These are phyloP conservation scores for Boletus rufocinnamomeus DNA, from an alignment of 768 basidiomycete species.

Conservation along the genomic window DNA sequence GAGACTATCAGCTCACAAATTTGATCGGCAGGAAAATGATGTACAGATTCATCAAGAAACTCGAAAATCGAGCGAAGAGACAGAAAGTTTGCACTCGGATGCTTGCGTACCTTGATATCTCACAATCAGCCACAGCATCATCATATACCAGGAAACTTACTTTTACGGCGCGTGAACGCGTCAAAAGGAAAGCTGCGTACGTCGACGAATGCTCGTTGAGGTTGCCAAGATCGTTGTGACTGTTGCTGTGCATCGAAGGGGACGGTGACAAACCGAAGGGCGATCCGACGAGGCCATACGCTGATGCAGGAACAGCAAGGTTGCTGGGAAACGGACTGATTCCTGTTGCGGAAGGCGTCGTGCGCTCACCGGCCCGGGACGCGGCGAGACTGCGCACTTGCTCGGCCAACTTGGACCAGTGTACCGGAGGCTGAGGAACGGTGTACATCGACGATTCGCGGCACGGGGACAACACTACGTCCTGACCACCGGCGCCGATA, in stretches of 20 bases:
- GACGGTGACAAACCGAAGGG: slow-evolving; percentile 37
- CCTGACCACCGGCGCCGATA: slow-evolving; percentile 2
- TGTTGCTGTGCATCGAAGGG: slow-evolving; percentile 10
- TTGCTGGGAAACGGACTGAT: slow-evolving; percentile 4
- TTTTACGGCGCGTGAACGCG: slow-evolving; percentile 55
- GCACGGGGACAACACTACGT: slow-evolving; percentile 6
- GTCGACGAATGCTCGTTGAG: slow-evolving; percentile 7
- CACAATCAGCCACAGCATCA: slow-evolving; percentile 1
- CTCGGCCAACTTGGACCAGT: slow-evolving; percentile 16
- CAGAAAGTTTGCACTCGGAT: slow-evolving; percentile 21
- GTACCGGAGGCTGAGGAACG: not conserved
- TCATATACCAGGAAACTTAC: slow-evolving; percentile 36
- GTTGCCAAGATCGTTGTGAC: slow-evolving; percentile 8
- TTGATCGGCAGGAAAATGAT: not conserved
- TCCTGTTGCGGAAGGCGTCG: not conserved
- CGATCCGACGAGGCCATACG: slow-evolving; percentile 23
- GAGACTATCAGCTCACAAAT: slow-evolving; percentile 9
- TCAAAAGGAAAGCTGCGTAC: slow-evolving; percentile 46
- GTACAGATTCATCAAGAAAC: slow-evolving; percentile 23
- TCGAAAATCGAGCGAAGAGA: slow-evolving; percentile 32
- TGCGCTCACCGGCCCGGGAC: slow-evolving; percentile 7
- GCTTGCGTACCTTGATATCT: slow-evolving; percentile 28
- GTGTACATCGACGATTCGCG: slow-evolving; percentile 9
- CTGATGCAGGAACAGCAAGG: not conserved
- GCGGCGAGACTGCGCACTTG: not conserved